phyloP scores from a whole-genome alignment of 352 stramenopile genomes.

The Pythium phragmitis region DNA sequence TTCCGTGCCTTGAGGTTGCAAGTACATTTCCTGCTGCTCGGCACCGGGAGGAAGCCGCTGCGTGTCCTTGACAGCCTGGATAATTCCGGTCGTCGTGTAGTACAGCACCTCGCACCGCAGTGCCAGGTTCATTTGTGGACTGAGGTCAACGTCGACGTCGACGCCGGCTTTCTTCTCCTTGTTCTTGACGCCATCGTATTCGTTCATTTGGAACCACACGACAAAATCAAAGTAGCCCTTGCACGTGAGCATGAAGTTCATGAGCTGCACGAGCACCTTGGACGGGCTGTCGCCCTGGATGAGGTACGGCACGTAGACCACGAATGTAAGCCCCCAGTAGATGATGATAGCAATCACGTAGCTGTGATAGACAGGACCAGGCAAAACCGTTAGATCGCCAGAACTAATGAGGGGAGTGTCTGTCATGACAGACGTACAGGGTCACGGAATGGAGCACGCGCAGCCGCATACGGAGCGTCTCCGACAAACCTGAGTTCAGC shows the following conservation, averaged over 20 bases:
- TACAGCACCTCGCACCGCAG: constrained; percentile 85
- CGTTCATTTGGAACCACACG: constrained; percentile 90
- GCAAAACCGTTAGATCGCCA: too few species aligned
- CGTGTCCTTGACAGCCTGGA: constrained; percentile 77
- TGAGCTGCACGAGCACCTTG: constrained; percentile 66
- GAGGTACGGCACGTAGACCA: constrained; percentile 84
- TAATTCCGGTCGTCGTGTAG: constrained; percentile 87
- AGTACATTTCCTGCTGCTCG: constrained; percentile 75
- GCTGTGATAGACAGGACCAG: constrained; percentile 24
- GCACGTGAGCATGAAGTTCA: constrained; percentile 90
- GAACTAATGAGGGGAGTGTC: too few species aligned
- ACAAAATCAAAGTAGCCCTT: constrained; percentile 90
- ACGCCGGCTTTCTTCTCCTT: constrained; percentile 61
- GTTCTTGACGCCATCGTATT: constrained; percentile 49
- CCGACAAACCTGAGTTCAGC: constrained; percentile 74
- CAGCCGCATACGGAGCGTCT: constrained; percentile 84
- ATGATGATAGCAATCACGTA: constrained; percentile 92
- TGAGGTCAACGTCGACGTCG: constrained; percentile 84
- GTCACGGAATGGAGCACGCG: constrained; percentile 87
- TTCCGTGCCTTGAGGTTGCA: constrained; percentile 76
- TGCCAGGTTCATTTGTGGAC: constrained; percentile 83
- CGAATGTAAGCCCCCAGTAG: constrained; percentile 86
- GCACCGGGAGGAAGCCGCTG: constrained; percentile 65
- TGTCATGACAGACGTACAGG: constrained; percentile 47
- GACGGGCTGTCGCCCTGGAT: constrained; percentile 46